Evolutionary conservation across 1,139 yeast genomes (phyloP).

Genomic region (Blastobotrys arbuscula): DNA sequence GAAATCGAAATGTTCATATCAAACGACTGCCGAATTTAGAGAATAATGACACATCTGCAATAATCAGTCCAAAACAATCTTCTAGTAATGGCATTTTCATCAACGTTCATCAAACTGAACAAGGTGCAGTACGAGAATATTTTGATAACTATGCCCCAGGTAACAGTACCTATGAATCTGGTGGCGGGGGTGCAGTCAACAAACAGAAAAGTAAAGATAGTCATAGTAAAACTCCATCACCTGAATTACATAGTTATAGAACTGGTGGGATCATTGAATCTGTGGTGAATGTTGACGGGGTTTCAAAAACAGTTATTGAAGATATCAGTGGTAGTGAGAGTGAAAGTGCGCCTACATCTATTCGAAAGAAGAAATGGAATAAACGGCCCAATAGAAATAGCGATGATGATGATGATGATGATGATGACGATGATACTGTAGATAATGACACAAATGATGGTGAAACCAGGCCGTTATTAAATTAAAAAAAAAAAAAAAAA

Average conservation of each 20-base stretch:
- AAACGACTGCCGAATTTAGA: slow-evolving; percentile 21
- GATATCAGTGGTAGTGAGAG: slow-evolving; percentile 27
- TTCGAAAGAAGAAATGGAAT: not conserved
- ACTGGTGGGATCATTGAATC: slow-evolving; percentile 78
- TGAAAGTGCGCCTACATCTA: not conserved
- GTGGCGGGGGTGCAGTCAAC: not conserved
- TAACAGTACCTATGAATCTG: not conserved
- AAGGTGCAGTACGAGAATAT: slow-evolving; percentile 40
- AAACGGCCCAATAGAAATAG: not conserved
- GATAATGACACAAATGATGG: not conserved
- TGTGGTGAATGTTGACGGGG: slow-evolving; percentile 79
- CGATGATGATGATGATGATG: not conserved
- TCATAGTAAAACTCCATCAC: slow-evolving; percentile 13
- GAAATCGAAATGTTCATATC: slow-evolving; percentile 46
- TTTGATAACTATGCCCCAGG: slow-evolving; percentile 12
- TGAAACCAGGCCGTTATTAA: slow-evolving; percentile 10
- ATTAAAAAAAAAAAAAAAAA: not conserved
- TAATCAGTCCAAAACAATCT: slow-evolving; percentile 1
- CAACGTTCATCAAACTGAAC: slow-evolving; percentile 45
- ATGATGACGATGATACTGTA: not conserved
- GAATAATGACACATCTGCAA: not conserved
- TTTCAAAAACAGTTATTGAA: slow-evolving; percentile 80
- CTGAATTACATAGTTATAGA: slow-evolving; percentile 30
- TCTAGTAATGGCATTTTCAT: slow-evolving; percentile 13
- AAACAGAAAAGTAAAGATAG: not conserved